Conservation (phyloP, 345 rosid genomes). For the Punica granatum region DNA sequence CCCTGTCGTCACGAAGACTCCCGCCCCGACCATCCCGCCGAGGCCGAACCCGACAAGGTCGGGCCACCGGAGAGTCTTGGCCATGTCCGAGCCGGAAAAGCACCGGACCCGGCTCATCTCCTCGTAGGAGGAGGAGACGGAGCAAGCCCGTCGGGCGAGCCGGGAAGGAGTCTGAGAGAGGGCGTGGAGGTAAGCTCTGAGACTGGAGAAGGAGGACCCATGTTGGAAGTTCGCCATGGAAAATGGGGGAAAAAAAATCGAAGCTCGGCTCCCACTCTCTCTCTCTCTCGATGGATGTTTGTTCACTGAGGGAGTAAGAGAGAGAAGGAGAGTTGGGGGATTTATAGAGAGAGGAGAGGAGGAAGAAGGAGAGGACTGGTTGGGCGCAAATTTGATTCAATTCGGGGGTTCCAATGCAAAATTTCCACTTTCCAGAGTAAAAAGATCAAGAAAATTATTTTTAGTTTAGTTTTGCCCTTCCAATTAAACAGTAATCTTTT, state of each 20-base stretch:
- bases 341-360: neutral
- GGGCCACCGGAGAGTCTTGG: conserved; percentile 65
- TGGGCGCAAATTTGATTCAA: neutral
- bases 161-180: conserved; percentile 65
- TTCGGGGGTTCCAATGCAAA: too few relatives aligned
- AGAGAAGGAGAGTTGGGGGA: neutral
- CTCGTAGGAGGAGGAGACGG: conserved; percentile 62
- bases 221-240: conserved; percentile 6
- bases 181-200: conserved; percentile 49
- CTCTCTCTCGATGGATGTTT: neutral
- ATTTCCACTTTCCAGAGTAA: too few relatives aligned
- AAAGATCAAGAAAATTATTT: too few relatives aligned
- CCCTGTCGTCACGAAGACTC: conserved; percentile 82
- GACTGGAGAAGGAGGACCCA: conserved; percentile 55
- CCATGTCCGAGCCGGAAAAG: conserved; percentile 64
- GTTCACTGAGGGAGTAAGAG: neutral
- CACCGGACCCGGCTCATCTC: conserved; percentile 56
- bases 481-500: too few relatives aligned
- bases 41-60: conserved; percentile 83
- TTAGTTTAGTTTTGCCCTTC: too few relatives aligned
- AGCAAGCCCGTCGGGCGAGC: conserved; percentile 51
- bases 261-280: conserved; percentile 22
- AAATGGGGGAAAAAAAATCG: too few relatives aligned
- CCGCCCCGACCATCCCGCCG: conserved; percentile 99
- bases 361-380: neutral